Percentiles rank a stretch among this genome's conserved stretches.
phyloP scores from a whole-genome alignment of 2,329 filamentous ascomycete species.

The Beauveria scarabaeidicola region DNA sequence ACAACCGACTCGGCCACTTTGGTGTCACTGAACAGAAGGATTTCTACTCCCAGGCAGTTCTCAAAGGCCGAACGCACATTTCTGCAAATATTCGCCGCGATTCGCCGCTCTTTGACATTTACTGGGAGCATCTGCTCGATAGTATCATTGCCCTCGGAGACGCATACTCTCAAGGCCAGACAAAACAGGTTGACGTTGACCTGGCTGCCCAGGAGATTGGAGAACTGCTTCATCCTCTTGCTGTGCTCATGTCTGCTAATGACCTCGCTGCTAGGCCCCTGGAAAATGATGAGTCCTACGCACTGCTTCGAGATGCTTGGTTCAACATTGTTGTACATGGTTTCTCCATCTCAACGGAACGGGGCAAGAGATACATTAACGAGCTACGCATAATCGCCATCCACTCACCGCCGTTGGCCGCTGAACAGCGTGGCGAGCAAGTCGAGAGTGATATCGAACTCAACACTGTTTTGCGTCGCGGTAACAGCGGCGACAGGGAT shows the following conservation, averaged over 20 bases:
- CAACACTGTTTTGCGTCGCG: conserved; percentile 84
- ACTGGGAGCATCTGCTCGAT: conserved; percentile 75
- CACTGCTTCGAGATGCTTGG: conserved; percentile 83
- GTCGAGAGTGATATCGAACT: conserved; percentile 95
- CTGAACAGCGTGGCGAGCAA: conserved; percentile 81
- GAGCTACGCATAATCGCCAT: conserved; percentile 80
- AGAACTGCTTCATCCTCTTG: conserved; percentile 79
- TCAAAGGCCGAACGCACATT: conserved; percentile 71
- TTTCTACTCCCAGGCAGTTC: conserved; percentile 63
- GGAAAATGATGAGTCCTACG: conserved; percentile 59
- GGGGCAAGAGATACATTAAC: conserved; percentile 62
- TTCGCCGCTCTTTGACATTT: conserved; percentile 73
- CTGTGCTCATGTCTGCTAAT: conserved; percentile 66
- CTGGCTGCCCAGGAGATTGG: conserved; percentile 80
- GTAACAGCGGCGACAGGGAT: conserved; percentile 71
- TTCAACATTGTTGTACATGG: conserved; percentile 96
- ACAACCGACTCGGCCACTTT: conserved; percentile 64
- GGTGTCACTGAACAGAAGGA: conserved; percentile 62
- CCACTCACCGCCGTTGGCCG: conserved; percentile 77
- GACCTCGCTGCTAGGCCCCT: conserved; percentile 42
- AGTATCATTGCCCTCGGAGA: conserved; percentile 87
- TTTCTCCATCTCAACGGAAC: conserved; percentile 66
- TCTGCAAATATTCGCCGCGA: conserved; percentile 59
- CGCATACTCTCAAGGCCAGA: conserved; percentile 63
- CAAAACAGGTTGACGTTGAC: conserved; percentile 69